Evolutionary conservation across 2,329 filamentous ascomycete genomes (phyloP).

Genomic region (Fonsecaea monophora): DNA sequence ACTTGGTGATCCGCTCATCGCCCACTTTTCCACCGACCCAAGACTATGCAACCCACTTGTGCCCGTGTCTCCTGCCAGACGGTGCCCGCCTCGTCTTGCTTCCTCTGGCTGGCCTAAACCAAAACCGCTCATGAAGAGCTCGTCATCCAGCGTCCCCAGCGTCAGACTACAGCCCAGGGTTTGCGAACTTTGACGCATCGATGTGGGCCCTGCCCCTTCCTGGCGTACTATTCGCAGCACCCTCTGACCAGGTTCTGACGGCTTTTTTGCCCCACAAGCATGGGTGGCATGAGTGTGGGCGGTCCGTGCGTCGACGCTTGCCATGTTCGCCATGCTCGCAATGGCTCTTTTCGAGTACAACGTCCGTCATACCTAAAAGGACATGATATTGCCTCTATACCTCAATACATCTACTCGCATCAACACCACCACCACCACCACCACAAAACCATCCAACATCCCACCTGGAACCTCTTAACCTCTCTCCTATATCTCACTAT

Average conservation of each 20-base stretch:
- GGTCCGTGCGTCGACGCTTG: conserved; percentile 36
- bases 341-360: conserved; percentile 19
- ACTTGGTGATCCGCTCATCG: conserved; percentile 36
- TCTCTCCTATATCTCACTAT: conserved; percentile 17
- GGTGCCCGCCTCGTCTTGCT: conserved; percentile 39
- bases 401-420: conserved; percentile 29
- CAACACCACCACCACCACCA: conserved; percentile 34
- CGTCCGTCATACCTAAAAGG: conserved; percentile 37
- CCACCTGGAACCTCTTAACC: conserved; percentile 26
- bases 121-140: conserved; percentile 38
- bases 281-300: conserved; percentile 30
- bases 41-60: conserved; percentile 36
- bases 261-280: conserved; percentile 37
- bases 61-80: conserved; percentile 29
- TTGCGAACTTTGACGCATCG: conserved; percentile 38
- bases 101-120: conserved; percentile 32
- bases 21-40: conserved; percentile 28
- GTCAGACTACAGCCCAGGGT: conserved; percentile 38
- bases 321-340: conserved; percentile 31
- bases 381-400: conserved; percentile 38
- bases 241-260: conserved; percentile 34
- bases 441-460: conserved; percentile 13
- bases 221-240: conserved; percentile 39
- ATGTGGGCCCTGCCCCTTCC: conserved; percentile 30
- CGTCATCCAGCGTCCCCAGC: conserved; percentile 36